Evolutionary conservation across 2,329 filamentous ascomycete genomes (phyloP), one percentile per base, ranked within the genome.

Genomic region (Monosporascus cannonballus): DNA sequence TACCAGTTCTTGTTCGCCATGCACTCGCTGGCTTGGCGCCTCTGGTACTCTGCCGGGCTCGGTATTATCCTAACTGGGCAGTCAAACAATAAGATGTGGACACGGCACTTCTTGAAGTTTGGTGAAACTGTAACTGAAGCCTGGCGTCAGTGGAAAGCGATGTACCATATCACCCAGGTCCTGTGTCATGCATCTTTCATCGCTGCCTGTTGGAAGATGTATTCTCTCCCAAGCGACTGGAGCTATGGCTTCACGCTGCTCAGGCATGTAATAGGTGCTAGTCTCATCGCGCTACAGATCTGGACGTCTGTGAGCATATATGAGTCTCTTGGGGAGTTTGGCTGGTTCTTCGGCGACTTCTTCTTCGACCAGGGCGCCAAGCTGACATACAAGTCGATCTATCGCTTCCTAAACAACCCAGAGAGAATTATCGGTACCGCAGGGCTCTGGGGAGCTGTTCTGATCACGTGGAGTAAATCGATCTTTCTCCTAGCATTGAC

Each of bases 341-440:
- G 94, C 62, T 99, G 93, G 93, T 97, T 97, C 76, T 97, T 92
- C 66, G 94, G 94, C 18, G 94, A 99, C 68, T 99, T 97, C 76
- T 97, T 99, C 78, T 96, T 94, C 67, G 90, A 96, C 56, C 87
- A 90, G 46, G 83, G 86, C 11, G 86, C 87, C 14, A 96, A 94
- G 71, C 78, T 97, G 56, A 97, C 90, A 1, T 99, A 99, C 72
- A 91, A 88, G 61, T 95, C 93, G 56, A 99, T 99, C 64, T 99
- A 99, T 70, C 90, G 94, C 47, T 99, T 96, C 73, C 77, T 99
- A 60, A 99, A 99, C 74, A 99, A 97, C 65, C 94, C 94, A 0
- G 94, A 99, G 70, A 87, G 93, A 52, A 86, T 97, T 39, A 86
- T 99, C 58, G 94, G 94, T 27, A 85, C 95, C 5, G 93, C 93